Percentiles rank a stretch among this genome's conserved stretches.
Conservation (phyloP, 805 yeast species). For the Yarrowia alimentaria region DNA sequence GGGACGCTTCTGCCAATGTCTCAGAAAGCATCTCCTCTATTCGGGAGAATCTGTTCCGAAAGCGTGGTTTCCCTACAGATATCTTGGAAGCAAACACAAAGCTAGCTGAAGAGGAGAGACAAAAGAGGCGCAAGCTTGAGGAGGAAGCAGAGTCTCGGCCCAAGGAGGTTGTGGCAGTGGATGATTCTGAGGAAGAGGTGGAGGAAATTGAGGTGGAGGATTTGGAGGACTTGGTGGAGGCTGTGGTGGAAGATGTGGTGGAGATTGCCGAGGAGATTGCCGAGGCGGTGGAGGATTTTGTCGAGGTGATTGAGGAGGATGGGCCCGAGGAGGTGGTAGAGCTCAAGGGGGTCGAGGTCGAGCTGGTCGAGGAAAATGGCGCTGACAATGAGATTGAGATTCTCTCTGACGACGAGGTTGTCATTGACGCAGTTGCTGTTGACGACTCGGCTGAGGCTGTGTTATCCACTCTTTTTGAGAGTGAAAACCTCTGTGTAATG, state of each 20-base stretch:
- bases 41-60: constrained; percentile 18
- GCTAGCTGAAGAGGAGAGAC: background rate
- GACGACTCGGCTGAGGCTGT: background rate
- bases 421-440: constrained; percentile 14
- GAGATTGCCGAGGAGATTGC: background rate
- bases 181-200: background rate
- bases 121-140: constrained; percentile 14
- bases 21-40: constrained; percentile 13
- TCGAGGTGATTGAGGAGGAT: background rate
- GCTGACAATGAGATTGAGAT: background rate
- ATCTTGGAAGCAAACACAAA: constrained; percentile 21
- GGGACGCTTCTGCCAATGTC: constrained; percentile 14
- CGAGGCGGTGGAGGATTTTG: background rate
- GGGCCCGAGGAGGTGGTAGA: constrained; percentile 3
- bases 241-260: background rate
- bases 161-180: too few species aligned
- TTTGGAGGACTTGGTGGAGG: background rate
- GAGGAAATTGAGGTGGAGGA: constrained; percentile 3
- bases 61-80: constrained; percentile 24
- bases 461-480: constrained; percentile 16
- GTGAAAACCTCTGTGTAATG: background rate
- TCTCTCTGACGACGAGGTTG: constrained; percentile 1
- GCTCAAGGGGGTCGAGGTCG: too few species aligned
- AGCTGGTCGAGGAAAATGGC: too few species aligned
- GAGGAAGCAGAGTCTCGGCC: background rate